Percentiles rank a stretch among this genome's conserved stretches.
These are phyloP conservation scores for Xanthoceras sorbifolium DNA, from an alignment of 345 rosid genomes.

Conservation along the genomic window DNA sequence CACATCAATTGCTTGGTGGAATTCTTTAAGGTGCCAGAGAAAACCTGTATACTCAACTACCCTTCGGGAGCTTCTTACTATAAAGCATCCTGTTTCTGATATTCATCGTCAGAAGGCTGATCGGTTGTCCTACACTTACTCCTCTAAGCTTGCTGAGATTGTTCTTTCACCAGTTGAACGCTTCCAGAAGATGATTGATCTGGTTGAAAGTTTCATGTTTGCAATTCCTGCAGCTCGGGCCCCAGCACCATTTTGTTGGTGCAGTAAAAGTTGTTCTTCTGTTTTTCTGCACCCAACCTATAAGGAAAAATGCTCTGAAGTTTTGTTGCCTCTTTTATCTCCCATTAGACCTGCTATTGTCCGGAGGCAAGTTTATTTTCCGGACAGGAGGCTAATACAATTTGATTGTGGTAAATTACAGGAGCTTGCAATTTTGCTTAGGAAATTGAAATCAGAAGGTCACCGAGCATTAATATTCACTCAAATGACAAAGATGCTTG, in stretches of 20 bases:
- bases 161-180: slow-evolving; percentile 90
- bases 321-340: slow-evolving; percentile 71
- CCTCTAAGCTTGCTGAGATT: slow-evolving; percentile 75
- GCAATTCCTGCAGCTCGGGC: slow-evolving; percentile 96
- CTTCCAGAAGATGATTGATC: slow-evolving; percentile 71
- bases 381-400: slow-evolving; percentile 96
- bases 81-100: slow-evolving; percentile 65
- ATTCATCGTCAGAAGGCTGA: slow-evolving; percentile 54
- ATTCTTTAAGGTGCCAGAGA: slow-evolving; percentile 89
- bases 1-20: slow-evolving; percentile 97
- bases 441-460: slow-evolving; percentile 91
- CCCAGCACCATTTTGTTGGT: slow-evolving; percentile 80
- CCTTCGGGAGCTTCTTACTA: slow-evolving; percentile 53
- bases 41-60: slow-evolving; percentile 84
- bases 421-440: slow-evolving; percentile 85
- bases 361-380: slow-evolving; percentile 92
- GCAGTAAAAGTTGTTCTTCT: slow-evolving; percentile 63
- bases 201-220: slow-evolving; percentile 87
- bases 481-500: slow-evolving; percentile 99
- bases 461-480: slow-evolving; percentile 97
- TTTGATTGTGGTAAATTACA: slow-evolving; percentile 99
- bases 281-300: slow-evolving; percentile 63
- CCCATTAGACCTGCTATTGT: slow-evolving; percentile 96
- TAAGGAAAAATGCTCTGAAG: slow-evolving; percentile 63
- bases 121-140: slow-evolving; percentile 51